phyloP scores from a whole-genome alignment of 441 rosid species.

The Kokia cookei region DNA sequence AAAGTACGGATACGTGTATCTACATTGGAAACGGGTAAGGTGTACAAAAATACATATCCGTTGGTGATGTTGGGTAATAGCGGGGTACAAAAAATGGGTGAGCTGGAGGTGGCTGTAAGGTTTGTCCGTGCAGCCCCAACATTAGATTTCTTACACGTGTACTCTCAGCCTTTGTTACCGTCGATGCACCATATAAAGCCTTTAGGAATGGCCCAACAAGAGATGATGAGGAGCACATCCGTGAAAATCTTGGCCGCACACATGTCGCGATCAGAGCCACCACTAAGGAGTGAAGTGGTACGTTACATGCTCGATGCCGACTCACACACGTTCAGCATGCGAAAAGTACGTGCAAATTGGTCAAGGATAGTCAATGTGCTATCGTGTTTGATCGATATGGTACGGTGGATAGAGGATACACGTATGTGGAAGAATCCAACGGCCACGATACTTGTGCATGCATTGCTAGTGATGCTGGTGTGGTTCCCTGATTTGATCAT shows the following conservation, averaged over 20 bases:
- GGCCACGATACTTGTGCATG: constrained; percentile 48
- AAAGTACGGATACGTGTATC: constrained; percentile 60
- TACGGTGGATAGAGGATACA: constrained; percentile 54
- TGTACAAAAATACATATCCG: constrained; percentile 47
- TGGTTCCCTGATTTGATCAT: constrained; percentile 59
- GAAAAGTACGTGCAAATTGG: constrained; percentile 58
- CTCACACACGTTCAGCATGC: constrained; percentile 47
- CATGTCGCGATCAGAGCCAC: constrained; percentile 55
- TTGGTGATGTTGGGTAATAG: constrained; percentile 33
- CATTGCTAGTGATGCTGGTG: constrained; percentile 45
- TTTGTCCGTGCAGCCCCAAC: constrained; percentile 45
- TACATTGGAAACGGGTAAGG: constrained; percentile 42
- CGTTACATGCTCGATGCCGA: constrained; percentile 59
- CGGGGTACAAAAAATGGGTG: constrained; percentile 53
- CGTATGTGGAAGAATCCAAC: constrained; percentile 59
- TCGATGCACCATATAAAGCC: constrained; percentile 59
- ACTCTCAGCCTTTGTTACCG: constrained; percentile 50
- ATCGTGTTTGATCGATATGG: constrained; percentile 33
- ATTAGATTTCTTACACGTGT: constrained; percentile 53
- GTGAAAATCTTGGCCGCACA: constrained; percentile 41
- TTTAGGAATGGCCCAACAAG: constrained; percentile 41
- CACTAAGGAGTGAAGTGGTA: constrained; percentile 42
- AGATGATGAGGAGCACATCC: constrained; percentile 32
- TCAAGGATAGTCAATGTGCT: constrained; percentile 44
- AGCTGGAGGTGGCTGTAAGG: constrained; percentile 52